phyloP scores from a whole-genome alignment of 2,329 filamentous ascomycete species.

The Nothophaeocryptopus gaeumannii region DNA sequence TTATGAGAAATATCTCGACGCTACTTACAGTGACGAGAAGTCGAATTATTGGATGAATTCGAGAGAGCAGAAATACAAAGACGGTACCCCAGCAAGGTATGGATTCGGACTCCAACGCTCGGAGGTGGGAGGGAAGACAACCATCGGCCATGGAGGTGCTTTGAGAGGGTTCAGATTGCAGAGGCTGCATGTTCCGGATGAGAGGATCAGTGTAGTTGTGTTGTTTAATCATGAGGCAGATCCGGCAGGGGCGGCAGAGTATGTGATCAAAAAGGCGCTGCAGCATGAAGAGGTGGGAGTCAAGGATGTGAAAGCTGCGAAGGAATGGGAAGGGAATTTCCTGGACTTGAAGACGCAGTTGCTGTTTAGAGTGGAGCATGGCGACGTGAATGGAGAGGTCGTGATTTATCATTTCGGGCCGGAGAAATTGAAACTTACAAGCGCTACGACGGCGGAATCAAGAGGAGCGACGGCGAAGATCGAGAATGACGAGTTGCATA shows the following conservation, averaged over 20 bases:
- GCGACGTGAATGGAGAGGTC: constrained; percentile 23
- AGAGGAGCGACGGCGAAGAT: constrained; percentile 30
- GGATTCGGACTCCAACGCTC: constrained; percentile 37
- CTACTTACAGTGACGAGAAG: constrained; percentile 29
- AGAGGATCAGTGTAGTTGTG: constrained; percentile 41
- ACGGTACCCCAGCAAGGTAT: constrained; percentile 40
- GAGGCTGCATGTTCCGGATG: constrained; percentile 37
- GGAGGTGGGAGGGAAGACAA: constrained; percentile 28
- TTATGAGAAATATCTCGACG: constrained; percentile 44
- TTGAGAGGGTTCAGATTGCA: constrained; percentile 42
- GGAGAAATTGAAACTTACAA: constrained; percentile 9
- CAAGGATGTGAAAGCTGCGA: background rate
- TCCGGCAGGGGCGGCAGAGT: constrained; percentile 28
- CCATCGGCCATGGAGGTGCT: constrained; percentile 43
- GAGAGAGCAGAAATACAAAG: constrained; percentile 31
- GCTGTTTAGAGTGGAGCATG: constrained; percentile 27
- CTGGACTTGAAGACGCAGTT: constrained; percentile 41
- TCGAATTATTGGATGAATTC: constrained; percentile 38
- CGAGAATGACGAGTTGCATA: constrained; percentile 29
- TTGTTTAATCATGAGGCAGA: constrained; percentile 42
- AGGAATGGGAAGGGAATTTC: constrained; percentile 38
- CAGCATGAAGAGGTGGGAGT: constrained; percentile 21
- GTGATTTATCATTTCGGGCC: constrained; percentile 10
- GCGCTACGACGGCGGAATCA: constrained; percentile 22
- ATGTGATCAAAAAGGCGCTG: constrained; percentile 36